Base-by-base conservation (phyloP, 352 stramenopile species). In the Phytophthora ohioensis region DNA sequence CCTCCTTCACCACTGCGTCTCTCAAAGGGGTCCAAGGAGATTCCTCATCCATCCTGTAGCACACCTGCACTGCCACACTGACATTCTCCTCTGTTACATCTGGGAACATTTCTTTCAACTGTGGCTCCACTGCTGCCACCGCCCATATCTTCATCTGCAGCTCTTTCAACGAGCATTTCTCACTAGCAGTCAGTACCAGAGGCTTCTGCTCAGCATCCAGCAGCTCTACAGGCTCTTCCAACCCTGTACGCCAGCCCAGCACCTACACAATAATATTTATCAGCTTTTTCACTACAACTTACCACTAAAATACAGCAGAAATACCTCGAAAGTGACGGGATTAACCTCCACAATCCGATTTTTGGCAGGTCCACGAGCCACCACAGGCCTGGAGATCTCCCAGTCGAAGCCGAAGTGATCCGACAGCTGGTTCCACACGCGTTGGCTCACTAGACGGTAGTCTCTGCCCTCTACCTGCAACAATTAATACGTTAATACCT, bases 341-440 rank as follows among this genome's bases (percentile, higher is more conserved):
- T 96, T 90, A 4, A 95, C 70, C 41, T 94, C 84, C 12, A 96
- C 82, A 34, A 83, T 35, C n/a, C 80, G 71, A 64, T 79, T 75
- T 46, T 64, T 70, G 12, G 64, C 54, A 1, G 72, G 75, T 15
- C 80, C 83, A 32, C 75, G 76, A 9, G 76, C 54, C 27, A 95
- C 68, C 1, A 96, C 87, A 12, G 75, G 68, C 31, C 89, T 78
- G 3, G 78, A 11, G 54, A 96, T 93, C 67, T 86, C 83, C 79
- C 85, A 94, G 61, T 94, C 87, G 63, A 66, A 90, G 34, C 83
- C 75, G 59, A 89, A 91, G 39, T 72, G 69, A 57, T 91, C 75
- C 31, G 77, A 84, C 30, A 94, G 61, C 17, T 83, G 71, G 48
- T 84, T 88, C 87, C 87, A 94, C 42, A 94, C 82, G 30, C 74